Base-by-base conservation (phyloP, 1,139 yeast species). In the Hansenula lynferdii region DNA sequence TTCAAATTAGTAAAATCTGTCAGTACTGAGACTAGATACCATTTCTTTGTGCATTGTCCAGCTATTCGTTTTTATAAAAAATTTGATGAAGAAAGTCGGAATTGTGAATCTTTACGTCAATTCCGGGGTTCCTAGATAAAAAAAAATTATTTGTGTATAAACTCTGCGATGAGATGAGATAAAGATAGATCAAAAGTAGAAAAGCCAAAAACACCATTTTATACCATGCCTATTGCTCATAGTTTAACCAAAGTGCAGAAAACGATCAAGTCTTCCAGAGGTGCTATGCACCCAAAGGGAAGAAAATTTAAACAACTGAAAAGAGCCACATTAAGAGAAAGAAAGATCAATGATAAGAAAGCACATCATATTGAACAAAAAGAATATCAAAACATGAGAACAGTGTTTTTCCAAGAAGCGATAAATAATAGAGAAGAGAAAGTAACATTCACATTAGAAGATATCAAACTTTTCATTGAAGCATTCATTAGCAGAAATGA, bases 291-390 rank as follows among this genome's bases (percentile, higher is more conserved):
- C 58, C 89, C 95, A 29, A 83, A 82, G 55, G 96, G 97, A 8
- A 74, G 97, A 40, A 89, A 86, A 61, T 84, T 86, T 62, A 83
- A 84, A 59, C 89, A 85, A 60, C 66, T 90, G 40, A 82, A 81
- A 44, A 69, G 94, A 47, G 97, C 97, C n/a, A 78, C 94, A 2
- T 64, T 87, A 34, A 73, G 97, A 59, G 94, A 87, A 47, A 72
- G 72, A 36, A 85, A 84, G 58, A 65, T 90, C 38, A 72, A 71
- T 33, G 68, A 67, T 38, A 77, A 74, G 57, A 84, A 82, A 56
- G 60, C 65, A 33, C 66, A 68, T 32, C 75, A 75, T 46, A 61
- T 72, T 26, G 82, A 80, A 39, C 77, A 77, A 48, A 79, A 81
- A 49, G 73, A 75, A 35, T 70, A 73, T 44, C 85, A 80, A 47